Percentiles rank a stretch among this genome's conserved stretches.
These are phyloP conservation scores for Yamadazyma blattariae DNA, from an alignment of 1,139 yeast species.

Conservation along the genomic window DNA sequence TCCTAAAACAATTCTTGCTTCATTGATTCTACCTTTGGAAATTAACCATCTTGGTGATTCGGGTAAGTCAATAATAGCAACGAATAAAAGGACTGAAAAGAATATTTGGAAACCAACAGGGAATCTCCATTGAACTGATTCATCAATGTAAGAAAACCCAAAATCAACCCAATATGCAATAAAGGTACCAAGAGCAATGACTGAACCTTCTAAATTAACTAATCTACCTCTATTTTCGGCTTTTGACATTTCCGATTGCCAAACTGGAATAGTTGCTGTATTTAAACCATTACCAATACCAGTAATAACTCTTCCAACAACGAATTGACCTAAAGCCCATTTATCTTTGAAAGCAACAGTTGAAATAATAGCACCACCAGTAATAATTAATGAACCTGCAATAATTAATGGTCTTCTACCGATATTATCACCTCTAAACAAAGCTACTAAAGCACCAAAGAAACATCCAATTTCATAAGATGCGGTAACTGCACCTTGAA, in stretches of 20 bases:
- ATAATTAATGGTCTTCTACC: conserved; percentile 70
- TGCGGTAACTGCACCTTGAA: conserved; percentile 69
- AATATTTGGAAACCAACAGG: conserved; percentile 46
- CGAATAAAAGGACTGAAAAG: conserved; percentile 35
- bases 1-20: conserved; percentile 44
- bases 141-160: conserved; percentile 57
- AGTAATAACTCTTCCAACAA: conserved; percentile 72
- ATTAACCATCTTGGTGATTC: conserved; percentile 79
- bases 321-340: conserved; percentile 61
- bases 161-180: conserved; percentile 78
- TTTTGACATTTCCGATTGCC: conserved; percentile 77
- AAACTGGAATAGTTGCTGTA: conserved; percentile 78
- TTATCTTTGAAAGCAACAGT: conserved; percentile 50
- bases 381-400: conserved; percentile 56
- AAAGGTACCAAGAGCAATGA: conserved; percentile 68
- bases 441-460: conserved; percentile 66
- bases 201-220: conserved; percentile 68
- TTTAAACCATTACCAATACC: conserved; percentile 79
- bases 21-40: conserved; percentile 48
- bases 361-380: conserved; percentile 64
- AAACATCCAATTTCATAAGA: conserved; percentile 78
- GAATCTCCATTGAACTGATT: conserved; percentile 44
- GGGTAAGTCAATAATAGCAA: conserved; percentile 44
- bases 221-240: conserved; percentile 71
- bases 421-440: conserved; percentile 56